Evolutionary conservation across 192 early-diverging fungal species (phyloP), one percentile per base, ranked within the genome.

Genomic region (Coemansia umbellata): DNA sequence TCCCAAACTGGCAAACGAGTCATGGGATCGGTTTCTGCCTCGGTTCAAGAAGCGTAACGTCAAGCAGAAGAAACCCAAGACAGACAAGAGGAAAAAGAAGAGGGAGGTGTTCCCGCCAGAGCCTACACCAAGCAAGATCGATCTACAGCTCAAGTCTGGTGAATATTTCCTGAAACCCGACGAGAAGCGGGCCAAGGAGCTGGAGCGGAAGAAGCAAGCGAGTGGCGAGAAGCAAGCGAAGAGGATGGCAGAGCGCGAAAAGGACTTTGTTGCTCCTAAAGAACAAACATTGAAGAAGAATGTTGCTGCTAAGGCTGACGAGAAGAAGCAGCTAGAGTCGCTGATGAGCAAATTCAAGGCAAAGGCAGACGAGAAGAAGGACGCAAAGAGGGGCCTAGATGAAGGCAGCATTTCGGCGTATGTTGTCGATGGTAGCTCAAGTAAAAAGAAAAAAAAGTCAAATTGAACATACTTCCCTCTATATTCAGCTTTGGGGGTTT

Each of bases 21-120:
- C 87, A 5, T 99, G 96, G 96, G 96, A 99, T 50, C 79, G 96
- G 18, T 99, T 99, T 74, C 76, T 97, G 47, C 96, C 96, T 7
- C 80, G 94, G 47, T 99, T 99, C 82, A 93, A 93, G 67, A 95
- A 94, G 80, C 81, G 85, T 66, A 93, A 94, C 41, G 66, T 82
- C 54, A 75, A 78, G 40, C 79, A 82, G 51, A 88, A 89, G 74
- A 82, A 84, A 36, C 81, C 81, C 7, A 74, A 80, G 63, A 37
- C 62, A 2, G 54, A 47, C 3, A 79, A 85, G 58, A 13, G 13
- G 43, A 91, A 92, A 82, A 92, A 91, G 80, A 89, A 87, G 58
- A 80, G 86, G 53, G 27, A 24, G 63, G 85, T 90, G 11, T 96
- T 96, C 84, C 94, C 94, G 50, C 92, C 96, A 8, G 82, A 84